Base-by-base conservation (phyloP, 2,329 filamentous ascomycete genomes). In the Pseudogymnoascus sp. region DNA sequence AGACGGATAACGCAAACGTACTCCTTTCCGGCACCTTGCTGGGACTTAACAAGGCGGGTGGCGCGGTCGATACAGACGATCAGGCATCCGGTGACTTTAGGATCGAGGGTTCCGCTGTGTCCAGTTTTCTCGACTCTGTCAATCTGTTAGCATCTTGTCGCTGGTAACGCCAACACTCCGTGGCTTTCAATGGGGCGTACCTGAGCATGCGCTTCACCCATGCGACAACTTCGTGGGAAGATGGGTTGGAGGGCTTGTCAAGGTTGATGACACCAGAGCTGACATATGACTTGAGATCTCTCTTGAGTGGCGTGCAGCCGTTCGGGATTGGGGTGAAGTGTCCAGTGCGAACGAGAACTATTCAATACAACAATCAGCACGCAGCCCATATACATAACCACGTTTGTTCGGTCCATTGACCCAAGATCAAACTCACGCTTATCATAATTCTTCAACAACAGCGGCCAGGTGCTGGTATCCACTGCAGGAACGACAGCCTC, bases 11-110 rank as follows among this genome's bases (percentile, higher is more conserved):
- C 92, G 73, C 90, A 93, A 62, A 98, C 93, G 76, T 99, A 99
- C 81, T 99, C 95, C 82, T 99, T 99, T 84, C 95, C 95, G 66
- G 95, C 95, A 74, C 93, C 93, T 79, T 99, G 95, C 80, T 99
- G 95, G 61, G 93, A 96, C 84, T 99, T 99, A 77, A 99, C 95
- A 64, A 99, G 87, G 73, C 95, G 90, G 69, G 95, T 99, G 62
- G 95, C 95, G 74, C 95, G 92, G 79, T 98, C 95, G 75, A 98
- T 90, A 78, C 91, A 96, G 74, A 96, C 91, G 75, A 96, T 96
- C 75, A 96, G 80, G 78, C 92, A 96, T 72, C 93, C 93, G 59
- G 93, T 99, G 74, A 99, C 95, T 81, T 97, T 98, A 74, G 93
- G 93, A 76, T 99, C 95, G 72, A 99, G 89, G 66, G 95, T 99